Percentiles rank a stretch among this genome's conserved stretches.
These are phyloP conservation scores for Atkinsonella hypoxylon DNA, from an alignment of 2,329 filamentous ascomycete genomes.

Conservation along the genomic window DNA sequence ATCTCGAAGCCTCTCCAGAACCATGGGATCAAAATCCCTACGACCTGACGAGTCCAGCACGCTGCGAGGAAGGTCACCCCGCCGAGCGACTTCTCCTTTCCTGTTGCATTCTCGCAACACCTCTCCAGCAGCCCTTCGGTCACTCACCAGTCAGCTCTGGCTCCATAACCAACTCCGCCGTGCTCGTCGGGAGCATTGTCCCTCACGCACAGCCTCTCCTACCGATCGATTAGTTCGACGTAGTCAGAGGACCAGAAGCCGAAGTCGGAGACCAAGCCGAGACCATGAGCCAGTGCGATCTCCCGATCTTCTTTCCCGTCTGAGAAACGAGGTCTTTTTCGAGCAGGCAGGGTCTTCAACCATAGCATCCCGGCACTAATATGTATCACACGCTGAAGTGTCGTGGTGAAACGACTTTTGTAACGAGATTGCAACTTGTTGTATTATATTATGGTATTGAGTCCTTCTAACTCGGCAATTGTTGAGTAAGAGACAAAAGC, in stretches of 20 bases:
- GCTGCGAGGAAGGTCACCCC: slow-evolving; percentile 28
- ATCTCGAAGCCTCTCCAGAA: slow-evolving; percentile 25
- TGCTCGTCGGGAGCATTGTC: slow-evolving; percentile 32
- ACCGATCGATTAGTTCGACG: slow-evolving; percentile 22
- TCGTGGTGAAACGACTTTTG: background rate
- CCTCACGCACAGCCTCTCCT: slow-evolving; percentile 26
- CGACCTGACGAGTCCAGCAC: slow-evolving; percentile 30
- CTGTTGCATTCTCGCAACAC: slow-evolving; percentile 20
- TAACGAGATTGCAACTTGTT: slow-evolving; percentile 2
- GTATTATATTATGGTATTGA: background rate
- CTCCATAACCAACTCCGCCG: slow-evolving; percentile 28
- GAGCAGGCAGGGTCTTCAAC: slow-evolving; percentile 7
- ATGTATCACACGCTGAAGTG: background rate
- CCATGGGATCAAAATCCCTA: slow-evolving; percentile 17
- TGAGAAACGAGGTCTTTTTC: slow-evolving; percentile 23
- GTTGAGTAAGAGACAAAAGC: background rate
- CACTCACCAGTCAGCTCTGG: slow-evolving; percentile 29
- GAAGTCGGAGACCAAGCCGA: slow-evolving; percentile 22
- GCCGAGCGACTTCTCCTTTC: slow-evolving; percentile 26
- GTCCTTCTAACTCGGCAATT: background rate
- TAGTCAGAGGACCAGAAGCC: slow-evolving; percentile 27
- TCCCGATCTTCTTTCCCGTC: slow-evolving; percentile 19
- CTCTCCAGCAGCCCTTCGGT: slow-evolving; percentile 21
- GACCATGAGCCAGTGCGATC: slow-evolving; percentile 19
- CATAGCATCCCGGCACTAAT: background rate